These are phyloP conservation scores for Stemphylium lycopersici DNA, from an alignment of 2,329 filamentous ascomycete species.

Conservation along the genomic window DNA sequence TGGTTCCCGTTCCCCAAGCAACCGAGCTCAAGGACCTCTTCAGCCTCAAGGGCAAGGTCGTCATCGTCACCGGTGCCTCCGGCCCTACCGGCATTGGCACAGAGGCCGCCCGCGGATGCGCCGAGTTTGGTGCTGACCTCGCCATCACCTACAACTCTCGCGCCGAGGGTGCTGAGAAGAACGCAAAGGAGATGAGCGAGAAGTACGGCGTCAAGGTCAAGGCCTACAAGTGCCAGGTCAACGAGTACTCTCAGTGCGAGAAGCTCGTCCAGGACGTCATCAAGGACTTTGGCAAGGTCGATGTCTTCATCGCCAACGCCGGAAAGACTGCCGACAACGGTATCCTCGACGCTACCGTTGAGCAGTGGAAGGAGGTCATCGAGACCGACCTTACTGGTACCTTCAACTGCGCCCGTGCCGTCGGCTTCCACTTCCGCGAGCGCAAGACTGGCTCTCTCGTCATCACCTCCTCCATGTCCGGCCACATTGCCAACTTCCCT, in stretches of 20 bases:
- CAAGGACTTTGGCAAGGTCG: constrained; percentile 73
- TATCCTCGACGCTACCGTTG: constrained; percentile 71
- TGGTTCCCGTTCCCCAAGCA: constrained; percentile 60
- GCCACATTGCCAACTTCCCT: constrained; percentile 82
- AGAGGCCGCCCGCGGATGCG: constrained; percentile 68
- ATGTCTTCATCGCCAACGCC: constrained; percentile 72
- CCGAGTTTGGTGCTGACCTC: constrained; percentile 68
- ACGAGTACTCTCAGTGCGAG: constrained; percentile 62
- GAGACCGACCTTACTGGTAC: constrained; percentile 87
- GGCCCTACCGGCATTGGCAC: constrained; percentile 72
- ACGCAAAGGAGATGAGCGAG: constrained; percentile 65
- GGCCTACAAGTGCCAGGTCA: constrained; percentile 70
- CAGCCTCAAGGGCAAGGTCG: constrained; percentile 60
- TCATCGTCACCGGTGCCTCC: constrained; percentile 60
- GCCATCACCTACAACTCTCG: constrained; percentile 72
- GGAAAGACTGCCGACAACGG: constrained; percentile 72
- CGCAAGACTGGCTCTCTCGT: constrained; percentile 68
- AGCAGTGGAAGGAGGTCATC: constrained; percentile 79
- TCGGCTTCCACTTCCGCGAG: constrained; percentile 78
- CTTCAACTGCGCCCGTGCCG: constrained; percentile 86
- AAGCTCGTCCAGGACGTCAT: constrained; percentile 65
- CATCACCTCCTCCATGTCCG: constrained; percentile 77
- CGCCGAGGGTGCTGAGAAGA: constrained; percentile 67
- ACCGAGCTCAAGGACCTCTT: constrained; percentile 63
- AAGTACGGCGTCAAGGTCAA: constrained; percentile 70